Evolutionary conservation across 345 rosid genomes (phyloP).

Genomic region (Angophora floribunda): DNA sequence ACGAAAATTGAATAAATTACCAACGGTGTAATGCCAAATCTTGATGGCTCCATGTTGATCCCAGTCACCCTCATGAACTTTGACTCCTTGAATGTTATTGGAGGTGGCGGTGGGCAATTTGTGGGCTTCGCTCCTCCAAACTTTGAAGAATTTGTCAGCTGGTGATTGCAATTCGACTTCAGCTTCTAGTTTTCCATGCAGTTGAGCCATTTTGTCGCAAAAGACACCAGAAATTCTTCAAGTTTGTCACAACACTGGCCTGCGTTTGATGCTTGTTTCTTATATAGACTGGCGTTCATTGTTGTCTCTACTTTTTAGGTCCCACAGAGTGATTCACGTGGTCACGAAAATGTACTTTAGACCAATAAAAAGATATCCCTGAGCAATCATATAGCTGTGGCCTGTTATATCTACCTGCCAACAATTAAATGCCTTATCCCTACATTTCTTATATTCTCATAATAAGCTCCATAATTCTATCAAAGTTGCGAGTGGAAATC

Average conservation of each 20-base stretch:
- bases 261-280: neutral
- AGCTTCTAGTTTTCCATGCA: neutral
- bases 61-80: constrained; percentile 3
- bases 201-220: neutral
- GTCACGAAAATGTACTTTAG: neutral
- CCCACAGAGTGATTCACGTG: neutral
- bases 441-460: too few relatives aligned
- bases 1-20: neutral
- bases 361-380: neutral
- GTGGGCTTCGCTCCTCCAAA: neutral
- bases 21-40: neutral
- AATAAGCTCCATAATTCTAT: too few relatives aligned
- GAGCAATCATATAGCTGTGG: neutral
- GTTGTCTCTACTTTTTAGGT: neutral
- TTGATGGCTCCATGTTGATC: neutral
- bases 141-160: neutral
- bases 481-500: neutral
- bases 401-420: neutral
- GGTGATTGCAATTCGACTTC: neutral
- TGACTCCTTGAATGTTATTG: neutral
- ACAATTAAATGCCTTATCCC: neutral
- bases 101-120: neutral
- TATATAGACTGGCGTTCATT: neutral
- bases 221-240: neutral
- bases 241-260: neutral